Percentiles rank a stretch among this genome's conserved stretches.
These are phyloP conservation scores for Dactylellina sp. DNA, from an alignment of 2,329 filamentous ascomycete genomes.

Conservation along the genomic window DNA sequence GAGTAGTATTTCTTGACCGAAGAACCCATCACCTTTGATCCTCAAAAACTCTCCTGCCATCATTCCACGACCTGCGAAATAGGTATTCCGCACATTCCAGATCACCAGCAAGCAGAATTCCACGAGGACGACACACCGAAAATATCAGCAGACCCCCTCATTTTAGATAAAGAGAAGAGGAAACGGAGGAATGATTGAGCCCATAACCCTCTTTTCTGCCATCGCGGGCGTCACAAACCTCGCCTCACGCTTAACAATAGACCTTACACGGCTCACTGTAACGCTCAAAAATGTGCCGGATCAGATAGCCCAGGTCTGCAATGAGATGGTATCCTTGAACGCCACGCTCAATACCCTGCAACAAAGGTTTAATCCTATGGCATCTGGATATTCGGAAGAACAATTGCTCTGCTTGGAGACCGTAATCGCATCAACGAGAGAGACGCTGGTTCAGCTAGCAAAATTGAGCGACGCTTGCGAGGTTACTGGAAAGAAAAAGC, in stretches of 20 bases:
- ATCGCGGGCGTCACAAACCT: constrained; percentile 54
- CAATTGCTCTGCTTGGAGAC: constrained; percentile 52
- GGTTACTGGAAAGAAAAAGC: constrained; percentile 49
- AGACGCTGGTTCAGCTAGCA: constrained; percentile 46
- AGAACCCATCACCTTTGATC: constrained; percentile 21
- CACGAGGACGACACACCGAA: constrained; percentile 26
- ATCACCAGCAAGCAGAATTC: constrained; percentile 26
- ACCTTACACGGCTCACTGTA: constrained; percentile 53
- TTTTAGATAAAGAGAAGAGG: constrained; percentile 23
- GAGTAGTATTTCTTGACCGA: constrained; percentile 51
- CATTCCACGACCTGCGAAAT: constrained; percentile 47
- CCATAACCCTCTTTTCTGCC: constrained; percentile 47
- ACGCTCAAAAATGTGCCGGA: constrained; percentile 56
- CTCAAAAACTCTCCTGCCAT: constrained; percentile 37
- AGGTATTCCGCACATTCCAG: constrained; percentile 46
- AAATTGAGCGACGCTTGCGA: constrained; percentile 55
- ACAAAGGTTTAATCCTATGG: constrained; percentile 50
- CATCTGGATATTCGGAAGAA: constrained; percentile 50
- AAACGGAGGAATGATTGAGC: constrained; percentile 48
- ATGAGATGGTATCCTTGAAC: constrained; percentile 56
- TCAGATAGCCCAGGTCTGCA: constrained; percentile 57
- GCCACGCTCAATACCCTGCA: constrained; percentile 48
- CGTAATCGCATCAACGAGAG: constrained; percentile 44
- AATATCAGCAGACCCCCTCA: constrained; percentile 13
- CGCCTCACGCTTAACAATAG: constrained; percentile 53